Percentiles rank a stretch among this genome's conserved stretches.
These are phyloP conservation scores for Pelargonium australe DNA, from an alignment of 441 rosid species.

Conservation along the genomic window DNA sequence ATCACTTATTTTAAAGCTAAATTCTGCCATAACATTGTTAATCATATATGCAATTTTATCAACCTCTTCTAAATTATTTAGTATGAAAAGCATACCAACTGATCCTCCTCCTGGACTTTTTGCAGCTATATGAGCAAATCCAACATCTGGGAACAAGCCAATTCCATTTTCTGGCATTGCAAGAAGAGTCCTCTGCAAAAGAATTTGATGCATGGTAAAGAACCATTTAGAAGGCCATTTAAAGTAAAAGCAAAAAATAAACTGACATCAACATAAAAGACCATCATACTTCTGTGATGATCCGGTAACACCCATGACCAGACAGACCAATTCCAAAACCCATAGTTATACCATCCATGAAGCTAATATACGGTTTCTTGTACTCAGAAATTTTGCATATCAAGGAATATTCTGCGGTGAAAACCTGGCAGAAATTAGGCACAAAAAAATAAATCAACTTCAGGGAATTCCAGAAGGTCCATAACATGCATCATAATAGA, in stretches of 20 bases:
- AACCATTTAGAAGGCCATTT: conserved; percentile 3
- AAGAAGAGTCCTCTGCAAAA: conserved; percentile 63
- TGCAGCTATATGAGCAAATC: conserved; percentile 83
- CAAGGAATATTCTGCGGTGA: conserved; percentile 77
- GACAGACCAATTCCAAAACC: conserved; percentile 92
- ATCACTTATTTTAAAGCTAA: neutral
- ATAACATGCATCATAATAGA: no score
- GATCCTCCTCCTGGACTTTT: conserved; percentile 86
- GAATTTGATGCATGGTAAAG: conserved; percentile 11
- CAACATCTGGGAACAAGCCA: conserved; percentile 94
- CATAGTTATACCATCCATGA: conserved; percentile 96
- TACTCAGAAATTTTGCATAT: conserved; percentile 83
- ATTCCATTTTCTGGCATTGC: conserved; percentile 98
- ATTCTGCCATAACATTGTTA: neutral
- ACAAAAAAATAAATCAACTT: conserved; percentile 15
- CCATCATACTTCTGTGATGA: conserved; percentile 71
- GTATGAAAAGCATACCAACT: conserved; percentile 42
- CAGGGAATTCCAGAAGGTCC: neutral
- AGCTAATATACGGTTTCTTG: conserved; percentile 74
- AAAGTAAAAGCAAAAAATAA: conserved; percentile 1
- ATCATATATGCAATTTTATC: neutral
- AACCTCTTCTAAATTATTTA: neutral
- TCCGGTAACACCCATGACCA: conserved; percentile 81
- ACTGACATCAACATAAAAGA: conserved; percentile 9
- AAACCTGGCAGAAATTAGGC: conserved; percentile 43